Base-by-base conservation (phyloP, 768 basidiomycete genomes). In the Astraeus odoratus region DNA sequence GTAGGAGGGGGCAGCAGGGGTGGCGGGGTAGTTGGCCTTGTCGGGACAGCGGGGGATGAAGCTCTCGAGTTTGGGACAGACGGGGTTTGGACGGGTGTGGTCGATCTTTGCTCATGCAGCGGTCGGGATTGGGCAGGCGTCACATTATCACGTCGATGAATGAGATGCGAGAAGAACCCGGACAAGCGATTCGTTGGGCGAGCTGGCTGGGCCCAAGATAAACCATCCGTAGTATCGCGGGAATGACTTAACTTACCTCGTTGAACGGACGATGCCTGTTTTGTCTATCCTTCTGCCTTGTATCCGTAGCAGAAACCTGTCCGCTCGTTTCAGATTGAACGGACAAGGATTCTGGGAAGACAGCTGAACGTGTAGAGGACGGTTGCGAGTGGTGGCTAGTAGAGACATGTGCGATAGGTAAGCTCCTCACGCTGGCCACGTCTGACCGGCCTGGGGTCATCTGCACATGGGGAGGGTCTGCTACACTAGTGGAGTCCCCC, bases 111-210 rank as follows among this genome's bases (percentile, higher is more conserved):
- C 26, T 71, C 74, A 26, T 59, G 64, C 16, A 66, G 57, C 12
- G 65, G 52, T 35, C 65, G 57, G 10, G 66, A 46, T 13, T 42
- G 46, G 23, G 61, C 31, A 1, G 50, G 46, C 3, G 67, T 56
- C 12, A 63, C 52, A 31, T 63, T 66, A 43, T 88, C 83, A 39
- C 83, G 75, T 45, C 87, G 78, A 57, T 84, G 80, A 5, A 91
- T 85, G 47, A 91, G 72, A 54, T 77, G 79, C 13, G 77, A 82
- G 60, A 90, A 81, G 65, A 91, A 91, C n/a, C 88, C 88, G 20
- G 89, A 91, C 24, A 91, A 70, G 23, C 88, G 75, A 58, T 81
- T 87, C 22, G 82, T 73, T 30, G 81, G 67, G 46, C 86, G 81
- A 48, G 65, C 63, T 75, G 82, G 59, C 54, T 56, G 56, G 39